Percentiles rank a stretch among this genome's conserved stretches.
phyloP scores from a whole-genome alignment of 495 filamentous ascomycete genomes.

The Hyaloscypha variabilis region DNA sequence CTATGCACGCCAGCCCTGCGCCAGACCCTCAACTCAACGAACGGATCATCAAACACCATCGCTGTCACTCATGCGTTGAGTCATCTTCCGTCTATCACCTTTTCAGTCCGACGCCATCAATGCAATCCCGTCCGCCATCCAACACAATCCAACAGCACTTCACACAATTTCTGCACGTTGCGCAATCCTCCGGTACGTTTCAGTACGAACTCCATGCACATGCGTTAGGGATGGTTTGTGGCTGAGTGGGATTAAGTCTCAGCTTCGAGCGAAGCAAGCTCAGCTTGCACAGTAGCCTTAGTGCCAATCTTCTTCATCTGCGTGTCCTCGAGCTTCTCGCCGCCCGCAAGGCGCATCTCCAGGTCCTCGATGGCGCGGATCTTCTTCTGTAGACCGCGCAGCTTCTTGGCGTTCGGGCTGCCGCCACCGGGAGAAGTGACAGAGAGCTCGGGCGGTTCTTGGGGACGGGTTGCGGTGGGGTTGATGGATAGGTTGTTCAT shows the following conservation, averaged over 20 bases:
- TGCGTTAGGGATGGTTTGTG: background rate
- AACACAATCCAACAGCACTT: conserved; percentile 11
- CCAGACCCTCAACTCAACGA: background rate
- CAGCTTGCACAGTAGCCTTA: conserved; percentile 77
- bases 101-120: background rate
- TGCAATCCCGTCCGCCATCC: conserved; percentile 8
- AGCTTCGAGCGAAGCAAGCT: conserved; percentile 66
- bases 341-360: conserved; percentile 90
- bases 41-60: background rate
- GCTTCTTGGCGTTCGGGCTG: conserved; percentile 72
- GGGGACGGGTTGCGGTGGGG: conserved; percentile 21
- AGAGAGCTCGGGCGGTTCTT: conserved; percentile 46
- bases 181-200: background rate
- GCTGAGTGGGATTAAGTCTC: conserved; percentile 9
- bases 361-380: conserved; percentile 95
- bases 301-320: conserved; percentile 98
- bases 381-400: conserved; percentile 91
- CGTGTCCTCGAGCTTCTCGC: conserved; percentile 96
- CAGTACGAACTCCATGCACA: background rate
- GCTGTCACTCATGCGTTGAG: background rate
- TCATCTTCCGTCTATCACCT: background rate
- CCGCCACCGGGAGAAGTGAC: conserved; percentile 45
- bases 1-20: background rate
- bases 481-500: conserved; percentile 28
- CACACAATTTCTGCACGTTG: conserved; percentile 1